These are phyloP conservation scores for Trichosporon coremiiforme DNA, from an alignment of 1,284 basidiomycete species.

Conservation along the genomic window DNA sequence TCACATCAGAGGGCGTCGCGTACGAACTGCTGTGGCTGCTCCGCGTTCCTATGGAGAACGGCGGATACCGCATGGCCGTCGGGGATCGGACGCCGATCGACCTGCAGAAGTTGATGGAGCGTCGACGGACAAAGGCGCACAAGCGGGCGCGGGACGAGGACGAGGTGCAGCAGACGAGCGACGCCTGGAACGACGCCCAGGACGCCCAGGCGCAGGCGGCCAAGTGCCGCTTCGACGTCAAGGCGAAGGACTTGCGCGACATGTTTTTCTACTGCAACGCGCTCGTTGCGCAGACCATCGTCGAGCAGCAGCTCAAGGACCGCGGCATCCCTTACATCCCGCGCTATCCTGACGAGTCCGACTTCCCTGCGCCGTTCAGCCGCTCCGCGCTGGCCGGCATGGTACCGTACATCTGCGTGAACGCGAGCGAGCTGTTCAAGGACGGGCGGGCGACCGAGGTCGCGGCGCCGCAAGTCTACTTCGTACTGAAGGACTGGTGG, in stretches of 20 bases:
- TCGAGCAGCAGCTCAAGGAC: constrained; percentile 82
- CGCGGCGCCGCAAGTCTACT: constrained; percentile 83
- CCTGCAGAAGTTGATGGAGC: constrained; percentile 34
- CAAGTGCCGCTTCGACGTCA: constrained; percentile 40
- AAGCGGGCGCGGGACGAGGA: constrained; percentile 26
- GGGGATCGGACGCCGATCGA: constrained; percentile 43
- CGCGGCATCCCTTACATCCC: constrained; percentile 76
- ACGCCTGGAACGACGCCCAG: not conserved
- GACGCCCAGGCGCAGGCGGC: not conserved
- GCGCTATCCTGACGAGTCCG: constrained; percentile 62
- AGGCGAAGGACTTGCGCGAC: constrained; percentile 46
- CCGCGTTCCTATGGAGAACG: constrained; percentile 42
- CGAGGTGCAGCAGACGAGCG: not conserved
- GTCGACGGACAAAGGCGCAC: constrained; percentile 28
- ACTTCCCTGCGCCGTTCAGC: constrained; percentile 31
- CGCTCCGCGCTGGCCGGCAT: constrained; percentile 58
- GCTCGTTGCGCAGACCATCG: constrained; percentile 81
- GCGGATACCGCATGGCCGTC: constrained; percentile 42
- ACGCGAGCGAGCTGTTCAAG: constrained; percentile 74
- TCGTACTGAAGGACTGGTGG: constrained; percentile 90
- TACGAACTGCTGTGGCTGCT: constrained; percentile 49
- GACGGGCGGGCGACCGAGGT: constrained; percentile 81
- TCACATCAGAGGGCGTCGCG: constrained; percentile 37
- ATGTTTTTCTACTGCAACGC: constrained; percentile 60
- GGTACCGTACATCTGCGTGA: constrained; percentile 77